Base-by-base conservation (phyloP, 176 grass and related monocot genomes). In the Microstegium vimineum region DNA sequence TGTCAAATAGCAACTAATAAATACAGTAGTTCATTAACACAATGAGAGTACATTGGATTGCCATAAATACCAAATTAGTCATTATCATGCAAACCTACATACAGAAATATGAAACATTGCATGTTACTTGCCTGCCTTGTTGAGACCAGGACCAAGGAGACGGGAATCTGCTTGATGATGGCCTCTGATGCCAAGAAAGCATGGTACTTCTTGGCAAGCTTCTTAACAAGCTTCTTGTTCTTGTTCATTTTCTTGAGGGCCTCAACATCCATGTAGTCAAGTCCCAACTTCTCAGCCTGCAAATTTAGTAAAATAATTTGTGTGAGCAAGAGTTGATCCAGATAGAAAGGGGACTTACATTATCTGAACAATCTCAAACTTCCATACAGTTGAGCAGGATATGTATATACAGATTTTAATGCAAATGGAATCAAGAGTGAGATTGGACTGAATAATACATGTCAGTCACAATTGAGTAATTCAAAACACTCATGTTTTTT, bases 201-300 rank as follows among this genome's bases (percentile, higher is more conserved):
- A 69, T 98, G 95, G 66, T 94, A 98, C 67, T 98, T 98, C 88
- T 98, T 94, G 37, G 95, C 95, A 73, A 97, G 90, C 70, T 84
- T 97, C 88, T 94, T 97, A 2, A 97, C 95, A 57, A 97, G 90
- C 78, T 97, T 97, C 92, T 97, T 98, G 66, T 94, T 98, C 85
- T 98, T 98, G 84, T 94, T 98, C 95, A 98, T 98, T 68, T 98
- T 98, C 71, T 98, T 98, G 38, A 98, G 87, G 4, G 62, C 64
- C 46, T 98, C 95, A 52, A 94, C 95, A 78, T 98, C 95, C 95
- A 98, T 98, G 68, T 84, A 98, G 42, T 98, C 95, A 68, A 98
- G 86, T 27, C 95, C 88, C 16, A 98, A 93, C 78, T 94, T 98
- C 90, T 94, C 92, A 73, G 95, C 95, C 95, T 98, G 66, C 3